Base-by-base conservation (phyloP, 768 basidiomycete species). In the Macrolepiota albuminosa region DNA sequence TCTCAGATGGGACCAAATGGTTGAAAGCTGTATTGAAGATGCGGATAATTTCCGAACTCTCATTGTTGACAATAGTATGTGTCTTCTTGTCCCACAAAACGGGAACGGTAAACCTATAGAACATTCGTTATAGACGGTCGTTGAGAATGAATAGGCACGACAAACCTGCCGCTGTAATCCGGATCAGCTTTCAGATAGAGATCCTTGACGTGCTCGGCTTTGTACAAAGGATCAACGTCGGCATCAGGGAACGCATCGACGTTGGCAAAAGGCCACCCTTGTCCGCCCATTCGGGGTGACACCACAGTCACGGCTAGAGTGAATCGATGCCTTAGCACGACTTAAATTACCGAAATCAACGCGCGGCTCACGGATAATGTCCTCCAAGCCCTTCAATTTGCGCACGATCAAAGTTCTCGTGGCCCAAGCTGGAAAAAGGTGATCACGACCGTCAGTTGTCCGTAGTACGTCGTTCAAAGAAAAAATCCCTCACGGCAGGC, bases 41-140 rank as follows among this genome's bases (percentile, higher is more conserved):
- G 58, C 96, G 87, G 68, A 98, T 93, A 69, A 98, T 95, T 75
- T 98, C 96, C 2, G 90, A 86, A 64, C 87, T 89, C 70, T 99
- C 96, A 71, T 98, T 98, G 78, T 94, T 98, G 59, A 99, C 97
- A 64, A 98, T 89, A 43, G 88, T 89, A 48, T 87, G 75, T 46
- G 70, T 76, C 72, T 95, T 91, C 77, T 87, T 95, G 75, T 98
- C 97, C 92, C 93, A 99, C 6, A 99, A 78, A 37, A 93, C 74
- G 6, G 95, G 95, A 9, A 94, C 91, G 2, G 93, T 94, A 78
- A 93, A 93, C 42, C 89, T 85, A 45, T 16, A 18, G 7, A 21
- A 1, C 2, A 45, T 8, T 40, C 8, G 33, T 34, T 13, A 6
- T 21, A 8, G 13, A 37, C 11, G 0, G 34, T 26, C 24, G 18